Conservation (phyloP, 495 filamentous ascomycete genomes). For the Tuber umbilicatum region DNA sequence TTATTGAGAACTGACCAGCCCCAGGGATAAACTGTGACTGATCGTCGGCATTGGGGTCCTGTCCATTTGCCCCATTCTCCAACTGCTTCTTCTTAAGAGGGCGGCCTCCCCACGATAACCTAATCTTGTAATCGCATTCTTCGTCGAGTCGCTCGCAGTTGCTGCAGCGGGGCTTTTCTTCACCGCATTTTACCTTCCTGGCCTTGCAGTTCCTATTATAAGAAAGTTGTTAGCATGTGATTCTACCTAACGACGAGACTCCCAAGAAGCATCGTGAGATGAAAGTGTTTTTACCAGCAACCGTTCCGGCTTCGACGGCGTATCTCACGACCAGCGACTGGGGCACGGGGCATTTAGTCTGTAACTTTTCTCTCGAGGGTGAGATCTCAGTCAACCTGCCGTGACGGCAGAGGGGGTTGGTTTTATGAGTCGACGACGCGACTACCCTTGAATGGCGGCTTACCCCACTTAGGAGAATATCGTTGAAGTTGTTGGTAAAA, state of each 20-base stretch:
- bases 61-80: slow-evolving; percentile 36
- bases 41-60: slow-evolving; percentile 44
- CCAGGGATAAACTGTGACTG: slow-evolving; percentile 45
- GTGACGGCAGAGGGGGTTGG: slow-evolving; percentile 5
- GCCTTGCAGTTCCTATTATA: slow-evolving; percentile 68
- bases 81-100: slow-evolving; percentile 49
- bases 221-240: slow-evolving; percentile 25
- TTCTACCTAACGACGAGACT: slow-evolving; percentile 10
- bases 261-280: slow-evolving; percentile 7
- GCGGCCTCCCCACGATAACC: slow-evolving; percentile 76
- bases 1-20: slow-evolving; percentile 46
- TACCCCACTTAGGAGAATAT: not conserved
- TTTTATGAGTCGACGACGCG: slow-evolving; percentile 24
- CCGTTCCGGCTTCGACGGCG: slow-evolving; percentile 66
- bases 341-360: slow-evolving; percentile 40
- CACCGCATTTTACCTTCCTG: slow-evolving; percentile 81
- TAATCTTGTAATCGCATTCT: slow-evolving; percentile 76
- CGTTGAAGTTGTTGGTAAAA: slow-evolving; percentile 3
- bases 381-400: not conserved
- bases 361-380: slow-evolving; percentile 2
- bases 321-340: slow-evolving; percentile 46
- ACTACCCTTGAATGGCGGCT: slow-evolving; percentile 1
- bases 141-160: slow-evolving; percentile 74
- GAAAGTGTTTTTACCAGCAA: slow-evolving; percentile 60
- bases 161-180: slow-evolving; percentile 68